A percentile compares a stretch with the other conserved stretches of the same genome.
phyloP scores from a whole-genome alignment of 371 early-diverging fungal genomes.

The Actinomortierella ambigua region DNA sequence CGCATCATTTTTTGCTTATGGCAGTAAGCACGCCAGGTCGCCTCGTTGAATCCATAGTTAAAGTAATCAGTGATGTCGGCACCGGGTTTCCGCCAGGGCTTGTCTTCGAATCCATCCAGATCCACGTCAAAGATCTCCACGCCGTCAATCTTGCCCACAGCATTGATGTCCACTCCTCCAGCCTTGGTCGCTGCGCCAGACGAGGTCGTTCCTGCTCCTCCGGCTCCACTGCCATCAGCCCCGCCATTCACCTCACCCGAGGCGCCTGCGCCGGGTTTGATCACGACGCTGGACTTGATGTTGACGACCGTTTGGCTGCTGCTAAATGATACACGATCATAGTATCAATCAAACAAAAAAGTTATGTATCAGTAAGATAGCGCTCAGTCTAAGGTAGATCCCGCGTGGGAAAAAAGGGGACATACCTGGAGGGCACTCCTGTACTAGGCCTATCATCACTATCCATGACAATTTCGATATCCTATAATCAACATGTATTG shows the following conservation, averaged over 20 bases:
- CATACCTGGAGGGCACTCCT: too few relatives aligned
- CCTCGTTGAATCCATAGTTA: conserved; percentile 98
- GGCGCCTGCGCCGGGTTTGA: conserved; percentile 9
- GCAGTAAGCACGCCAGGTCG: conserved; percentile 92
- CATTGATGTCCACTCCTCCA: conserved; percentile 71
- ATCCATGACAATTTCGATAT: conserved; percentile 71
- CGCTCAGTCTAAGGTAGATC: too few relatives aligned
- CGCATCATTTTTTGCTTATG: conserved; percentile 87
- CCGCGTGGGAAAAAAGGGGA: too few relatives aligned
- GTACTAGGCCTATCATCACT: conserved; percentile 45
- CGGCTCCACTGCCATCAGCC: neutral
- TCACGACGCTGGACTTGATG: conserved; percentile 55
- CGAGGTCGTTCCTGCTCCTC: neutral
- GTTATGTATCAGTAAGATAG: too few relatives aligned
- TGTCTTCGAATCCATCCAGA: conserved; percentile 88
- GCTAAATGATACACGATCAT: too few relatives aligned
- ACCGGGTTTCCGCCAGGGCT: conserved; percentile 98
- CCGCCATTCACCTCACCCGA: conserved; percentile 10
- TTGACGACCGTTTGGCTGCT: conserved; percentile 59
- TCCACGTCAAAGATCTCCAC: conserved; percentile 87
- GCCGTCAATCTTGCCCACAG: conserved; percentile 78
- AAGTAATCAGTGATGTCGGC: conserved; percentile 99
- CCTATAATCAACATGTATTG: conserved; percentile 43
- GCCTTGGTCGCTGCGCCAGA: conserved; percentile 44
- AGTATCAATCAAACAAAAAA: too few relatives aligned